A percentile compares a stretch with the other conserved stretches of the same genome.
Conservation (phyloP, 306 rosid genomes). For the Calophaca sinica region DNA sequence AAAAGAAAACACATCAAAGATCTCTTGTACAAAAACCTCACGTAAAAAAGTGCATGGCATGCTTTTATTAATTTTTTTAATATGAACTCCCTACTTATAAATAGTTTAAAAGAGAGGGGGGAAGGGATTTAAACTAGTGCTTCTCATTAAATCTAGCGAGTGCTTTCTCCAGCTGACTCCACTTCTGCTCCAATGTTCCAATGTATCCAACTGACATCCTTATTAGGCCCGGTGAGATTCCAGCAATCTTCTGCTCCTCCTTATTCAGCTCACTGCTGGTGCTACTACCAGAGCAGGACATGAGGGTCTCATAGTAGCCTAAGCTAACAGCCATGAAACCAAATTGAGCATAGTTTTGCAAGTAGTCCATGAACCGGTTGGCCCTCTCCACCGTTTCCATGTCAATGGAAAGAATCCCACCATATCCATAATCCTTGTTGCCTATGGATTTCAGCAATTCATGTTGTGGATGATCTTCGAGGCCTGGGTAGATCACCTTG, state of each 20-base stretch:
- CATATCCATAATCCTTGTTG: slow-evolving; percentile 72
- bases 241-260: slow-evolving; percentile 67
- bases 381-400: slow-evolving; percentile 86
- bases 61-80: too few species aligned
- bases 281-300: slow-evolving; percentile 89
- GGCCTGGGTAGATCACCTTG: not conserved
- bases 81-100: too few species aligned
- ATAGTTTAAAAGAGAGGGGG: too few species aligned
- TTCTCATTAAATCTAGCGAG: slow-evolving; percentile 46
- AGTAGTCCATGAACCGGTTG: slow-evolving; percentile 59
- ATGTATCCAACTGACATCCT: slow-evolving; percentile 71
- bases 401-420: slow-evolving; percentile 78
- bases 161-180: slow-evolving; percentile 77
- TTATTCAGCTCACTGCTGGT: slow-evolving; percentile 74
- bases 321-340: slow-evolving; percentile 85
- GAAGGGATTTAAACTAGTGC: not conserved
- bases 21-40: too few species aligned
- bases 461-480: slow-evolving; percentile 68
- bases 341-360: slow-evolving; percentile 70
- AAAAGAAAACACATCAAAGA: too few species aligned
- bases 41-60: too few species aligned
- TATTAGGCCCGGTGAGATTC: slow-evolving; percentile 75
- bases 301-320: slow-evolving; percentile 44
- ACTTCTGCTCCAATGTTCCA: slow-evolving; percentile 53
- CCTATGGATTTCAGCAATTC: slow-evolving; percentile 57